Evolutionary conservation across 2,329 filamentous ascomycete species (phyloP).

Genomic region (Alternaria atra): DNA sequence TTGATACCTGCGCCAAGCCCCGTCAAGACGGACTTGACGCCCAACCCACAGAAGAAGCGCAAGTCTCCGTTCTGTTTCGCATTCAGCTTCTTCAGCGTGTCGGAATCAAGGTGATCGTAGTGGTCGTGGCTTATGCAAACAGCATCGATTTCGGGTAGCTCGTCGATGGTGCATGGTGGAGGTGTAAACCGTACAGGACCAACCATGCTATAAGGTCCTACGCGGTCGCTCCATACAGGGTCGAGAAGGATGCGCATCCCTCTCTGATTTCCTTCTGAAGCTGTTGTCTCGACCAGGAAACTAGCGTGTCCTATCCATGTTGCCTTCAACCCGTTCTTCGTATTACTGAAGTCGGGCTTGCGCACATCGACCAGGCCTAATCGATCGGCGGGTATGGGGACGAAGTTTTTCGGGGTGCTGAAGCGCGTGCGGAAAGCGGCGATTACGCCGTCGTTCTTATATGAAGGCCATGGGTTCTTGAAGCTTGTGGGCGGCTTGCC

Average conservation of each 20-base stretch:
- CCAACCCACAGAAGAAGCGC: constrained; percentile 56
- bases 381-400: constrained; percentile 56
- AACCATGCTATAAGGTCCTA: constrained; percentile 56
- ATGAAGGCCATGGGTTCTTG: constrained; percentile 61
- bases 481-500: constrained; percentile 57
- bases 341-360: constrained; percentile 52
- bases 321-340: constrained; percentile 49
- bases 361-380: constrained; percentile 55
- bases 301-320: constrained; percentile 64
- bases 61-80: constrained; percentile 47
- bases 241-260: constrained; percentile 61
- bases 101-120: constrained; percentile 64
- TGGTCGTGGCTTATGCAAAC: constrained; percentile 66
- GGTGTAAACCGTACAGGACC: constrained; percentile 64
- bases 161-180: constrained; percentile 59
- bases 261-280: constrained; percentile 37
- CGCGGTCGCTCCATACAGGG: constrained; percentile 62
- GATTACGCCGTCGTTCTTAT: constrained; percentile 34
- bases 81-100: constrained; percentile 56
- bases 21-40: constrained; percentile 50
- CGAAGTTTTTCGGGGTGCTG: constrained; percentile 54
- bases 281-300: constrained; percentile 58
- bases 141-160: constrained; percentile 62
- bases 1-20: constrained; percentile 51
- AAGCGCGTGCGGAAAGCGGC: constrained; percentile 50